phyloP scores from a whole-genome alignment of 1,284 basidiomycete genomes.

The Rhodotorula sp. region DNA sequence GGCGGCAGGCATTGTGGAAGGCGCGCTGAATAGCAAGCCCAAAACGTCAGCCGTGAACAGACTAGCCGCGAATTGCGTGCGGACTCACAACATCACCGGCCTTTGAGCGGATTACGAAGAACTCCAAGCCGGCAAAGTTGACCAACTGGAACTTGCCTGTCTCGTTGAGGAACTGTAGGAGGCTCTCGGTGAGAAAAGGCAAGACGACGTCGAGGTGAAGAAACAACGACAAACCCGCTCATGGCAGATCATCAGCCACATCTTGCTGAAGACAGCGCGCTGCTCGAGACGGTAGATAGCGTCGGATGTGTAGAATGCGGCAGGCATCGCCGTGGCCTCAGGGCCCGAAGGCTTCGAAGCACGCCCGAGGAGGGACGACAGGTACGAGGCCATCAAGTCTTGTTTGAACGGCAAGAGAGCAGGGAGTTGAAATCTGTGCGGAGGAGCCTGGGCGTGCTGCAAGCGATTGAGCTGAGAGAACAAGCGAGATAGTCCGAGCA shows the following conservation, averaged over 20 bases:
- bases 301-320: not conserved
- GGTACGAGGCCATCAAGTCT: constrained; percentile 6
- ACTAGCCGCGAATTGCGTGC: not conserved
- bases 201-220: not conserved
- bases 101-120: constrained; percentile 4
- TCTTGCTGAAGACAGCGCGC: constrained; percentile 41
- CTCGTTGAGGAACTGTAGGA: constrained; percentile 4
- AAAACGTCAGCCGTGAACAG: too few species aligned
- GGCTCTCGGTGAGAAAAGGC: too few species aligned
- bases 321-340: not conserved
- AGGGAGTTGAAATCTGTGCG: too few species aligned
- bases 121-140: constrained; percentile 1
- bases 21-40: not conserved
- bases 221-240: not conserved
- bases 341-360: not conserved
- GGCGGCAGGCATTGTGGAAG: constrained; percentile 12
- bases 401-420: too few species aligned
- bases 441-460: too few species aligned
- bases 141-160: constrained; percentile 12
- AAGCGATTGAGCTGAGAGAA: too few species aligned
- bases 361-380: constrained; percentile 5
- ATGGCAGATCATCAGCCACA: constrained; percentile 12
- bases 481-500: too few species aligned
- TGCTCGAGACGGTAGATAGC: constrained; percentile 12
- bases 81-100: constrained; percentile 5